phyloP scores from a whole-genome alignment of 305 asterid genomes.

The Fraxinus dipetala region DNA sequence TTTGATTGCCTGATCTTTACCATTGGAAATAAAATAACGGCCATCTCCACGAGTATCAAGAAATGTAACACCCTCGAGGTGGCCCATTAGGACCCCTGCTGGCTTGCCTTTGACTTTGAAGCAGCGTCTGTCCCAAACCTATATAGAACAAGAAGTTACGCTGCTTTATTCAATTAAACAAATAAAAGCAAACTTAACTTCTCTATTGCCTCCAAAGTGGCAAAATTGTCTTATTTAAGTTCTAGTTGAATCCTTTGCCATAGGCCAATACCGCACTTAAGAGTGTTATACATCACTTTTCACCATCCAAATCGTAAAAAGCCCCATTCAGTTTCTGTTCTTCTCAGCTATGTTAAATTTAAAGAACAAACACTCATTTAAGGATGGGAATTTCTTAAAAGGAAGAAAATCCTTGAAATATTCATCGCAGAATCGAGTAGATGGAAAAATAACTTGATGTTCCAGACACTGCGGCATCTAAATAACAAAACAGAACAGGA shows the following conservation, averaged over 20 bases:
- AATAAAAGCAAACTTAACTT: background rate
- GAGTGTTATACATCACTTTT: background rate
- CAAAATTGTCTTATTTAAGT: background rate
- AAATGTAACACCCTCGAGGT: constrained; percentile 80
- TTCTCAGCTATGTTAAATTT: background rate
- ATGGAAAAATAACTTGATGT: background rate
- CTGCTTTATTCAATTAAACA: background rate
- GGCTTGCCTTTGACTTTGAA: constrained; percentile 60
- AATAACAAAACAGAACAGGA: background rate
- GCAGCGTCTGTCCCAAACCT: constrained; percentile 98
- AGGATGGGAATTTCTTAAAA: background rate
- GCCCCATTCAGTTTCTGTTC: background rate
- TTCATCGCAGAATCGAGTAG: background rate
- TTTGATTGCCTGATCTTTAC: constrained; percentile 85
- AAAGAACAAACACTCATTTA: background rate
- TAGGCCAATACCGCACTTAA: background rate
- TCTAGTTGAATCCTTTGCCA: background rate
- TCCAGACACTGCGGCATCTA: background rate
- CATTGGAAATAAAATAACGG: constrained; percentile 77
- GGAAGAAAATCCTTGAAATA: background rate
- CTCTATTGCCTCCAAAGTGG: background rate
- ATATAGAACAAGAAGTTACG: constrained; percentile 16
- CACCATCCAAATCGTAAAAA: background rate
- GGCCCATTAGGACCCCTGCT: constrained; percentile 78
- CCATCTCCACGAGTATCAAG: constrained; percentile 86